Evolutionary conservation across 495 filamentous ascomycete genomes (phyloP).

Genomic region (Aspergillus taichungensis): DNA sequence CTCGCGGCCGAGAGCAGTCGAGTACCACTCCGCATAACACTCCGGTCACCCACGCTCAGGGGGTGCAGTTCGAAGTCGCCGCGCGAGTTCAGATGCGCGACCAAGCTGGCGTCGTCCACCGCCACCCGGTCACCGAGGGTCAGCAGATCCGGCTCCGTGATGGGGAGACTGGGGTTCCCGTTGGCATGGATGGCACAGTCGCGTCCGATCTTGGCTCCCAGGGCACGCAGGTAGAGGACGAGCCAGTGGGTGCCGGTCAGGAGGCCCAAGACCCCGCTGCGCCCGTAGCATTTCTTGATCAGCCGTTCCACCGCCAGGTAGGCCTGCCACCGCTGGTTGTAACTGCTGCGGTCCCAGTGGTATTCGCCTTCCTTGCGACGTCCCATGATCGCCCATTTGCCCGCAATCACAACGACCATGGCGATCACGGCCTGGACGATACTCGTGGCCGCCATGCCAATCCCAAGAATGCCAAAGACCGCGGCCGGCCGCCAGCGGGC

Average conservation of each 20-base stretch:
- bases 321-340: constrained; percentile 39
- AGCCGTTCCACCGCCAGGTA: constrained; percentile 34
- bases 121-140: constrained; percentile 34
- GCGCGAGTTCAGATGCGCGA: constrained; percentile 36
- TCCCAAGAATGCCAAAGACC: constrained; percentile 21
- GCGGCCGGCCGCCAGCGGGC: constrained; percentile 20
- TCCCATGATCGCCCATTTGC: constrained; percentile 36
- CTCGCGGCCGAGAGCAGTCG: constrained; percentile 32
- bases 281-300: constrained; percentile 32
- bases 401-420: constrained; percentile 22
- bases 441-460: constrained; percentile 18
- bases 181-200: constrained; percentile 39
- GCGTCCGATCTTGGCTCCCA: constrained; percentile 35
- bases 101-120: constrained; percentile 39
- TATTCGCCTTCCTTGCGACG: constrained; percentile 31
- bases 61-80: constrained; percentile 39
- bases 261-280: constrained; percentile 32
- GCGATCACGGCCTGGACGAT: constrained; percentile 23
- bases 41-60: constrained; percentile 30
- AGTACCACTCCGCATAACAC: constrained; percentile 33
- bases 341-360: constrained; percentile 38
- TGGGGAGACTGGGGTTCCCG: constrained; percentile 31
- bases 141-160: constrained; percentile 42
- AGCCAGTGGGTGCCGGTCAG: constrained; percentile 33
- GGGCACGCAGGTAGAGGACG: constrained; percentile 30